These are phyloP conservation scores for Pythium brassicae DNA, from an alignment of 352 stramenopile species.

Conservation along the genomic window DNA sequence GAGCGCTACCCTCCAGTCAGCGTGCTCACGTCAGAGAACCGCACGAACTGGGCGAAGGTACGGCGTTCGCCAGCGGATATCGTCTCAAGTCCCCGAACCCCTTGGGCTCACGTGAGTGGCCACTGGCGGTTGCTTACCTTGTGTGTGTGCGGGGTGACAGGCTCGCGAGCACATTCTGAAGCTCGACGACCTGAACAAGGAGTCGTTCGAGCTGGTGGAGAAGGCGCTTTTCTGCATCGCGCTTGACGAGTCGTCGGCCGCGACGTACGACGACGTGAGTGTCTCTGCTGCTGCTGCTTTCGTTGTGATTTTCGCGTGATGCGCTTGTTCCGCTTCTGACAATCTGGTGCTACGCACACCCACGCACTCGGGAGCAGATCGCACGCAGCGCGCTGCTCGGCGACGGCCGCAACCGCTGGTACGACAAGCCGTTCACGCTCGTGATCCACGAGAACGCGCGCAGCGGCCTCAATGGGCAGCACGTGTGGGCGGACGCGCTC, in stretches of 20 bases:
- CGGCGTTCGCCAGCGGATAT: constrained; percentile 13
- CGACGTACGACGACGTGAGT: constrained; percentile 71
- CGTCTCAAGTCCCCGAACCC: neutral
- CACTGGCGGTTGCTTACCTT: too few relatives aligned
- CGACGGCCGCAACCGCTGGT: constrained; percentile 95
- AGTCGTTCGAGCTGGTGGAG: constrained; percentile 92
- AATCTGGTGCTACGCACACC: too few relatives aligned
- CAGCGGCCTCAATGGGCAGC: constrained; percentile 93
- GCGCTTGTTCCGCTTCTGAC: neutral
- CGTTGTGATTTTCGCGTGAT: too few relatives aligned
- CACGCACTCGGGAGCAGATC: constrained; percentile 27
- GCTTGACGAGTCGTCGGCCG: constrained; percentile 84
- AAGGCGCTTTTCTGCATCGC: constrained; percentile 92
- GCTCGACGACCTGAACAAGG: constrained; percentile 84
- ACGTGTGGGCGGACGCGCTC: constrained; percentile 97
- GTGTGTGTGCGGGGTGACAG: constrained; percentile 13
- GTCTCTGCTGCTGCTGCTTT: neutral
- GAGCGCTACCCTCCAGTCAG: constrained; percentile 88
- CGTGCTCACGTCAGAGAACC: constrained; percentile 93
- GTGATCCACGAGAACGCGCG: constrained; percentile 96
- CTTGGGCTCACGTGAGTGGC: neutral
- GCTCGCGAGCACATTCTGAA: constrained; percentile 77
- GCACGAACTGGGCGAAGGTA: constrained; percentile 93
- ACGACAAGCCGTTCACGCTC: constrained; percentile 97
- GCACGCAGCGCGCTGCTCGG: constrained; percentile 80